These are phyloP conservation scores for Pholiota molesta DNA, from an alignment of 768 basidiomycete genomes.

Conservation along the genomic window DNA sequence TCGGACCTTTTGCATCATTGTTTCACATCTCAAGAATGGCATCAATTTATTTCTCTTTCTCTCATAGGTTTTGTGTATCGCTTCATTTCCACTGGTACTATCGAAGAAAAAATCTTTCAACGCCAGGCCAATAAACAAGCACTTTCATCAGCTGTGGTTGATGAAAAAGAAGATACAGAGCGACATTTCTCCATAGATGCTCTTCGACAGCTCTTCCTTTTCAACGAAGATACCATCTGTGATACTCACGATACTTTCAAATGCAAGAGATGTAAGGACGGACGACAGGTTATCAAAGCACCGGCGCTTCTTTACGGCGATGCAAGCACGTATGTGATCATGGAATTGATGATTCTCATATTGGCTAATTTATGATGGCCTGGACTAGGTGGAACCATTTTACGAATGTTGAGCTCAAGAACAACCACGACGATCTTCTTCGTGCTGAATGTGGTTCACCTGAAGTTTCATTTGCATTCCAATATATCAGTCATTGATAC, in stretches of 20 bases:
- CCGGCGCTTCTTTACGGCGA: slow-evolving; percentile 93
- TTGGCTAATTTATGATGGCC: background rate
- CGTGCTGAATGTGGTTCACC: slow-evolving; percentile 84
- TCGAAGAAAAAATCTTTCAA: slow-evolving; percentile 99
- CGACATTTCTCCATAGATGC: slow-evolving; percentile 93
- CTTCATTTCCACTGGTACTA: slow-evolving; percentile 95
- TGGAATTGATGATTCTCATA: background rate
- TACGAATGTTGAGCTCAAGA: slow-evolving; percentile 83
- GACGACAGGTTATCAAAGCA: slow-evolving; percentile 81
- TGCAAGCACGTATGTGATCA: slow-evolving; percentile 84
- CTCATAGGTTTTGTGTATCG: slow-evolving; percentile 91
- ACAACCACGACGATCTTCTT: slow-evolving; percentile 94
- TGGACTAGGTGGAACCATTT: slow-evolving; percentile 92
- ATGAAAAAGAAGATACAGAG: slow-evolving; percentile 94
- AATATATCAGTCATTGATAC: slow-evolving; percentile 83
- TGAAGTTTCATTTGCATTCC: slow-evolving; percentile 94
- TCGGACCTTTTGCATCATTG: background rate
- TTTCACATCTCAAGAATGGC: background rate
- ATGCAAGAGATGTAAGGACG: slow-evolving; percentile 88
- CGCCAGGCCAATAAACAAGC: slow-evolving; percentile 96
- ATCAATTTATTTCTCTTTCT: background rate
- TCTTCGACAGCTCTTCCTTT: slow-evolving; percentile 88
- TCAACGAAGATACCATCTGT: slow-evolving; percentile 83
- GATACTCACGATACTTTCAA: slow-evolving; percentile 99
- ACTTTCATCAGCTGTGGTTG: slow-evolving; percentile 96